These are phyloP conservation scores for Petrea volubilis DNA, from an alignment of 257 asterid genomes.

Conservation along the genomic window DNA sequence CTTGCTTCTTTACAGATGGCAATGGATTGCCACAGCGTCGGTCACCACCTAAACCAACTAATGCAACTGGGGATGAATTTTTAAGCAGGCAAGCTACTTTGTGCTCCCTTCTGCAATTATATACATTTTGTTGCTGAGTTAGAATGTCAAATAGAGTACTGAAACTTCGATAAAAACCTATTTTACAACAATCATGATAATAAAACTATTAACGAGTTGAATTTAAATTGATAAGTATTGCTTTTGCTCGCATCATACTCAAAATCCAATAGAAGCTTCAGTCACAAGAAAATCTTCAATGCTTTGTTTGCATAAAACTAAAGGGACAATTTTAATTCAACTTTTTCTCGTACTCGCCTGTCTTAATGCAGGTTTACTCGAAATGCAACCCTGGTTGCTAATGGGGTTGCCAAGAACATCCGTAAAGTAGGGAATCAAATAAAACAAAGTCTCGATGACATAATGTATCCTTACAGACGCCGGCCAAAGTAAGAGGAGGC, in stretches of 20 bases:
- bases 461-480: slow-evolving; percentile 58
- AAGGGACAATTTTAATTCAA: no score
- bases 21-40: slow-evolving; percentile 59
- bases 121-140: not conserved
- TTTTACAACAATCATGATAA: not conserved
- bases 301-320: not conserved
- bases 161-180: not conserved
- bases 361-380: slow-evolving; percentile 53
- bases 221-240: not conserved
- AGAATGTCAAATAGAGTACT: not conserved
- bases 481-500: slow-evolving; percentile 62
- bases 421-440: slow-evolving; percentile 72
- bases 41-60: slow-evolving; percentile 53
- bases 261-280: not conserved
- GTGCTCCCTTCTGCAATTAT: not conserved
- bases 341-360: not conserved
- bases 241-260: not conserved
- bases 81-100: slow-evolving; percentile 62
- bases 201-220: not conserved
- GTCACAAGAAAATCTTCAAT: not conserved
- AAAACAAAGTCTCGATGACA: slow-evolving; percentile 59
- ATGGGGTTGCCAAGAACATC: slow-evolving; percentile 72
- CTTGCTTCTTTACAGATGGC: slow-evolving; percentile 53
- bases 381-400: slow-evolving; percentile 79
- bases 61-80: slow-evolving; percentile 63